Base-by-base conservation (phyloP, 805 yeast genomes). In the Monosporozyma servazzii region DNA sequence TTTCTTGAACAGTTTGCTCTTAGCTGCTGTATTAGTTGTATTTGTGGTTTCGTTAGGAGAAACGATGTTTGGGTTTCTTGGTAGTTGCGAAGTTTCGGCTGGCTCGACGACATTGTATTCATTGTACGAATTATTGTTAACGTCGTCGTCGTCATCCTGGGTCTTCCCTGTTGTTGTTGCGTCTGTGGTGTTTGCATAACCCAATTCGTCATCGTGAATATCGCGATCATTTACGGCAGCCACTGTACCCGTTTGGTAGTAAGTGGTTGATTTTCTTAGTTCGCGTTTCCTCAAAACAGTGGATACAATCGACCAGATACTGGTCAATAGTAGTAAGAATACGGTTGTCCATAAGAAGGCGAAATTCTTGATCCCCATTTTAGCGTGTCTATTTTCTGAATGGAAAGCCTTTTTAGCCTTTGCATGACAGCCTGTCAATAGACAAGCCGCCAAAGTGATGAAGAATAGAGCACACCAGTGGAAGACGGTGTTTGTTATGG, bases 261-360 rank as follows among this genome's bases (percentile, higher is more conserved):
- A 52, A 13, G 29, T 47, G 25, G 40, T 30, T 37, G 45, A 27
- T 46, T 45, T 52, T 29, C 27, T 39, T 45, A 2, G 4, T 31
- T 33, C n/a, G 48, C 31, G 51, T 47, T n/a, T 48, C 47, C 20
- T 51, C 18, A 47, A 21, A 2, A 53, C 56, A 3, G 50, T 45
- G 21, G 56, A 46, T 2, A 59, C 49, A 1, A 62, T 55, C 2
- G 60, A 48, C 65, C 65, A 61, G 30, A 61, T 47, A 6, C 61
- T 48, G 43, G 57, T 58, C 5, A 50, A 44, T 40, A 59, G 29
- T 33, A 62, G 36, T 46, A 62, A 51, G 29, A 59, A 59, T 4
- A 59, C 64, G 7, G 59, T 50, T 2, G 64, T 58, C 95, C 95
- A 86, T 37, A 80, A 67, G 53, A 83, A 76, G 13, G 80, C 88